Conservation (phyloP, 2,329 filamentous ascomycete genomes). For the Aspergillus phoenicis region DNA sequence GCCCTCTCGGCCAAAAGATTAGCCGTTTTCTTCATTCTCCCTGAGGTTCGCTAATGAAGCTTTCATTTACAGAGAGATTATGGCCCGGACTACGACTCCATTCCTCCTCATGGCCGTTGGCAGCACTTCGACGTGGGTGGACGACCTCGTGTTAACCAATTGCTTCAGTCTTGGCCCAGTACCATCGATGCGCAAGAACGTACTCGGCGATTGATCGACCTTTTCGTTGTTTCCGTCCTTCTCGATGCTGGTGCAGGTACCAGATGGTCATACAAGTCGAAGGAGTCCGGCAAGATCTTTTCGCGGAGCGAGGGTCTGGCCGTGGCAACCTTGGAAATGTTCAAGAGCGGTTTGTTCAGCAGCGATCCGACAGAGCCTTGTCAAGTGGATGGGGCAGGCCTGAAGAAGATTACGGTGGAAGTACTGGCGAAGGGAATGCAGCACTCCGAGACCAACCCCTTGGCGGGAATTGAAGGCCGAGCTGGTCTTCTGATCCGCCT, state of each 20-base stretch:
- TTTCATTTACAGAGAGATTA: conserved; percentile 62
- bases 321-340: conserved; percentile 81
- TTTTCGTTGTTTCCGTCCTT: conserved; percentile 65
- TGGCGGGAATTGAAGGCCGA: conserved; percentile 83
- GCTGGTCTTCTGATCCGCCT: conserved; percentile 77
- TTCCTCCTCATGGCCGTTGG: conserved; percentile 79
- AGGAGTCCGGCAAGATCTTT: conserved; percentile 81
- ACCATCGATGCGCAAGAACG: conserved; percentile 53
- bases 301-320: conserved; percentile 86
- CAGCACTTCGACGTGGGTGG: conserved; percentile 66
- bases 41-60: conserved; percentile 2
- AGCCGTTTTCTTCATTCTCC: neutral
- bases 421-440: conserved; percentile 81
- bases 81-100: conserved; percentile 67
- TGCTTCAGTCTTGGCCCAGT: conserved; percentile 55
- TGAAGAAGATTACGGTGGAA: conserved; percentile 73
- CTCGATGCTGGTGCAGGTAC: conserved; percentile 79
- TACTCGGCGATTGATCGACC: conserved; percentile 60
- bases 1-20: conserved; percentile 11
- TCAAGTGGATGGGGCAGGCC: conserved; percentile 83
- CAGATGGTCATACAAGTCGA: conserved; percentile 89
- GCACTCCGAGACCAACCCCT: conserved; percentile 74
- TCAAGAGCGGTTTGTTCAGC: conserved; percentile 87
- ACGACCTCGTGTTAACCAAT: conserved; percentile 53
- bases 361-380: conserved; percentile 77